These are phyloP conservation scores for Penicillium sp. DNA, from an alignment of 2,329 filamentous ascomycete species.

Conservation along the genomic window DNA sequence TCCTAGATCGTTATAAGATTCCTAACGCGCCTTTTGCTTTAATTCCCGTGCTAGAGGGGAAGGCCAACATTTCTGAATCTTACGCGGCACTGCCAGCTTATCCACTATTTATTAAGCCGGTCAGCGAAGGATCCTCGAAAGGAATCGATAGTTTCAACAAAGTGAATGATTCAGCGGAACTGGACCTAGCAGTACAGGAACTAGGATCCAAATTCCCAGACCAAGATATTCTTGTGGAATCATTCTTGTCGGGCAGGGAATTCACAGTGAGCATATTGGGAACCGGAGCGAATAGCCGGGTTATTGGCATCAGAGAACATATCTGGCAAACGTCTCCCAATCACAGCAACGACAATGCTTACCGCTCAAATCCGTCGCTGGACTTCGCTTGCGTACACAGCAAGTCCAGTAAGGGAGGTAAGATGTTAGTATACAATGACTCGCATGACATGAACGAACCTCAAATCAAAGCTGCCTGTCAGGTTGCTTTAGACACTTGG, in stretches of 20 bases:
- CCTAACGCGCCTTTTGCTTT: constrained; percentile 17
- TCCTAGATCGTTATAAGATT: constrained; percentile 16
- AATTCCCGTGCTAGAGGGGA: not conserved
- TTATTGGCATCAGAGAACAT: constrained; percentile 1
- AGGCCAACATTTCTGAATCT: constrained; percentile 1
- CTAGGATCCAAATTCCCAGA: constrained; percentile 13
- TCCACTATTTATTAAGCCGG: constrained; percentile 22
- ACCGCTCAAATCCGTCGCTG: too few species aligned
- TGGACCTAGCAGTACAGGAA: constrained; percentile 8
- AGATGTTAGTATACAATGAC: too few species aligned
- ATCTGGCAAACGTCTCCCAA: not conserved
- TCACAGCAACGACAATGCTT: not conserved
- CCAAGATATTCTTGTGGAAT: constrained; percentile 21
- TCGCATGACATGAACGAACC: too few species aligned
- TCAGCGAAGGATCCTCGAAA: constrained; percentile 21
- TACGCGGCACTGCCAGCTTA: constrained; percentile 8
- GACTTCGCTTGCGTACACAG: too few species aligned
- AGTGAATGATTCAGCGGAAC: constrained; percentile 4
- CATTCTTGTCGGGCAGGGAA: constrained; percentile 23
- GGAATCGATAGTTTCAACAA: constrained; percentile 11
- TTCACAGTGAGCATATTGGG: constrained; percentile 26
- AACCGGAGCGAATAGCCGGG: constrained; percentile 8
- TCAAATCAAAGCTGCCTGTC: too few species aligned
- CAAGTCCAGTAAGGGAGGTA: too few species aligned
- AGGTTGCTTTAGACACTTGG: too few species aligned